phyloP scores from a whole-genome alignment of 768 basidiomycete genomes.

The Lactarius hatsudake region DNA sequence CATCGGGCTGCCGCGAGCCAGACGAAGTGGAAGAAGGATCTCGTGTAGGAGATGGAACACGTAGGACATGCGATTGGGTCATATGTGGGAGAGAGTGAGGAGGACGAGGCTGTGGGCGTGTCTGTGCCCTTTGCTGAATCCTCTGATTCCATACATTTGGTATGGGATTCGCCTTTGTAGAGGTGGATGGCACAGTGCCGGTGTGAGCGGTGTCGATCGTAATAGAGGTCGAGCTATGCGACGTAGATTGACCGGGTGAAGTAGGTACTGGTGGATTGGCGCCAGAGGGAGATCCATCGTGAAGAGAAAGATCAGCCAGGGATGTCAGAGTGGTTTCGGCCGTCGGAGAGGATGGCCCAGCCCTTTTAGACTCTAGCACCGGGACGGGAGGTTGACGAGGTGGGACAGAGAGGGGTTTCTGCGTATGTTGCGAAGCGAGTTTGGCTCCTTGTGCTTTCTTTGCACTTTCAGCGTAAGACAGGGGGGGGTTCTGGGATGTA shows the following conservation, averaged over 20 bases:
- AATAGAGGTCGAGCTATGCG: conserved; percentile 3
- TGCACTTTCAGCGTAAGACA: conserved; percentile 50
- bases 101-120: conserved; percentile 30
- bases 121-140: conserved; percentile 40
- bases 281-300: conserved; percentile 9
- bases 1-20: conserved; percentile 11
- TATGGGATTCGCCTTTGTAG: conserved; percentile 28
- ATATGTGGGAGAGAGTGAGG: conserved; percentile 20
- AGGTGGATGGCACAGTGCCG: conserved; percentile 8
- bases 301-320: conserved; percentile 13
- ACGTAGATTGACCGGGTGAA: conserved; percentile 10
- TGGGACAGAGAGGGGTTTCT: conserved; percentile 19
- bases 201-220: conserved; percentile 15
- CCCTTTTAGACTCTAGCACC: conserved; percentile 9
- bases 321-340: conserved; percentile 12
- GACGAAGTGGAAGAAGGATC: neutral
- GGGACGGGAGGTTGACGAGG: conserved; percentile 16
- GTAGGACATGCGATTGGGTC: conserved; percentile 11
- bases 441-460: conserved; percentile 40
- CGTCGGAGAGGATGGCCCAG: neutral
- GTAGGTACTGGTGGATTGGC: conserved; percentile 4
- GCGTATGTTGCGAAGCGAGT: conserved; percentile 17
- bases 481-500: conserved; percentile 38
- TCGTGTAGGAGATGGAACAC: conserved; percentile 5
- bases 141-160: conserved; percentile 46